A percentile compares a stretch with the other conserved stretches of the same genome.
Evolutionary conservation across 805 yeast genomes (phyloP).

Genomic region (Maudiozyma pseudohumilis): DNA sequence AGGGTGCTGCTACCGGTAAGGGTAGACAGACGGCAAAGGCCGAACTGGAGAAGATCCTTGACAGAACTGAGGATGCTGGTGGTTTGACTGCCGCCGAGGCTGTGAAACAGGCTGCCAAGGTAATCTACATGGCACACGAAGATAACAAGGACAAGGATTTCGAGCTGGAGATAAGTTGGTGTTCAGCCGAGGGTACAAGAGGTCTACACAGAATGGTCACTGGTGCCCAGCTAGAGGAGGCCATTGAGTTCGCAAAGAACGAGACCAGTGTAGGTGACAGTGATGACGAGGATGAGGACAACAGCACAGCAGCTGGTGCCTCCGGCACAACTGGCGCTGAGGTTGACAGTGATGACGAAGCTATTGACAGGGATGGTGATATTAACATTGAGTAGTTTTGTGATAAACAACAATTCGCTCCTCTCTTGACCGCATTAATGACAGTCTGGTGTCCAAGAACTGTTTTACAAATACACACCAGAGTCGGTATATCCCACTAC

Average conservation of each 20-base stretch:
- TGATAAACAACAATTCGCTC: background rate
- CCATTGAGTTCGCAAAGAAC: constrained; percentile 71
- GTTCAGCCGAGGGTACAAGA: constrained; percentile 59
- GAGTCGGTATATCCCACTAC: no score
- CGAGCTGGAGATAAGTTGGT: constrained; percentile 92
- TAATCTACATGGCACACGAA: constrained; percentile 89
- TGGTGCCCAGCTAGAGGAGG: constrained; percentile 68
- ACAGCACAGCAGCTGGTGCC: constrained; percentile 4
- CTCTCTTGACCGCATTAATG: background rate
- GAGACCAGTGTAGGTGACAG: constrained; percentile 39
- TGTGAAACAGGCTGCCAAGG: constrained; percentile 86
- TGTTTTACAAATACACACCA: no score
- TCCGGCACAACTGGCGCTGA: constrained; percentile 21
- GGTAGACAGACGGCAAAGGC: constrained; percentile 98
- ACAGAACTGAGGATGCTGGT: constrained; percentile 21
- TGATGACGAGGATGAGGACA: constrained; percentile 14
- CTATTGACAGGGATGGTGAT: constrained; percentile 13
- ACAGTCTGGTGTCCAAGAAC: background rate
- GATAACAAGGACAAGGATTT: constrained; percentile 96
- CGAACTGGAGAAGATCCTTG: constrained; percentile 75
- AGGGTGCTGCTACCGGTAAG: constrained; percentile 95
- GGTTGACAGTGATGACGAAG: constrained; percentile 3
- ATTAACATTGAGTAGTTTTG: constrained; percentile 2
- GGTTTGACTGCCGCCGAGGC: constrained; percentile 74
- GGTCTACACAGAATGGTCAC: constrained; percentile 79